Evolutionary conservation across 768 basidiomycete genomes (phyloP).

Genomic region (Hemileccinum rubropunctum): DNA sequence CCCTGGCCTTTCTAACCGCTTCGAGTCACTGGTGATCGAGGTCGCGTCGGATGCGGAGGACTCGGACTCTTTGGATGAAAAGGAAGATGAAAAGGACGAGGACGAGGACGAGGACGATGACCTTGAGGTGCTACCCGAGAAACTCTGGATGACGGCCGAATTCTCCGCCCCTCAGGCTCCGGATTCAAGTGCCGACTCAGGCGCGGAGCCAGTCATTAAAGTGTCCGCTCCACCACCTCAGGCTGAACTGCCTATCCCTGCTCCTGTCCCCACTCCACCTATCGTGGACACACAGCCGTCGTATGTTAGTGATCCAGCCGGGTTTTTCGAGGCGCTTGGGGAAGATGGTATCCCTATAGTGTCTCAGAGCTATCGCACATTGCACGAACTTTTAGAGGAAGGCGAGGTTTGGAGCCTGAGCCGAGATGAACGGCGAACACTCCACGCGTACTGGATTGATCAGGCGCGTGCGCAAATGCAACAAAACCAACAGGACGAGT

Average conservation of each 20-base stretch:
- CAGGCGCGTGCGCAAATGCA: conserved; percentile 36
- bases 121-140: conserved; percentile 18
- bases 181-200: background rate
- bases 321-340: conserved; percentile 41
- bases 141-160: conserved; percentile 28
- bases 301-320: conserved; percentile 24
- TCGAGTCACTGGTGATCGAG: conserved; percentile 8
- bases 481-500: conserved; percentile 37
- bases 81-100: conserved; percentile 4
- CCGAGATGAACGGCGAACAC: conserved; percentile 40
- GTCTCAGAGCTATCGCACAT: conserved; percentile 35
- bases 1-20: conserved; percentile 18
- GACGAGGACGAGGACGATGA: conserved; percentile 10
- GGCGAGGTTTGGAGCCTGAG: conserved; percentile 57
- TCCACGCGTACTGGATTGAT: conserved; percentile 48
- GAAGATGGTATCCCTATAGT: conserved; percentile 35
- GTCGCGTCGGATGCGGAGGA: background rate
- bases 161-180: background rate
- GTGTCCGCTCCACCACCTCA: no score
- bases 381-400: conserved; percentile 36
- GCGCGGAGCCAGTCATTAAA: background rate
- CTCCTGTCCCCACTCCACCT: background rate
- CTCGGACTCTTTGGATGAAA: background rate
- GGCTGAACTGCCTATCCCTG: background rate
- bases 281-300: background rate